Base-by-base conservation (phyloP, 73 alveolate species). In the Tetrahymena elliotti region DNA sequence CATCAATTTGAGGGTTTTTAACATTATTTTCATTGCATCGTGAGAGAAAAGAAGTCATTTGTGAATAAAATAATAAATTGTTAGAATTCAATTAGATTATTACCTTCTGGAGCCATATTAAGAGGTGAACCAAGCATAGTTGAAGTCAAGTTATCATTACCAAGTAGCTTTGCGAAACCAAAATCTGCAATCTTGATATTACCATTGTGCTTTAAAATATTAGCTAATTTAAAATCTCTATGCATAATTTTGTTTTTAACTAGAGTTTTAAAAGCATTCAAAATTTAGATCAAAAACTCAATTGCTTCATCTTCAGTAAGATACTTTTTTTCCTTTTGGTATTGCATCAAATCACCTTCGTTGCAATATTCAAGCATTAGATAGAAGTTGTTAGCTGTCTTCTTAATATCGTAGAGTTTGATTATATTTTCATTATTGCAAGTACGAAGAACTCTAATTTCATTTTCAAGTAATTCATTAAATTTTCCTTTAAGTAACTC, bases 361-460 rank as follows among this genome's bases (percentile, higher is more conserved):
- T 96, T 97, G 16, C 98, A 97, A 95, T 96, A 97, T 93, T 97
- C 99, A 96, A 97, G 95, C 31, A 97, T 97, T 33, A 97, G 94
- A 95, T 97, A 97, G 88, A 97, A 96, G 84, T 93, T 95, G 93
- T 95, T 96, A 37, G 97, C 97, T 83, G 98, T 97, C 96, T 97
- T 96, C 93, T 97, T 96, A 68, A 95, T 96, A 95, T 97, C 98
- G 95, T 97, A 97, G 88, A 97, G 95, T 92, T 94, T 97, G 52
- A 97, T 97, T 16, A 97, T 97, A 95, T 96, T 97, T 52, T 96
- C 98, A 96, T 97, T 97, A 53, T 54, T 52, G 83, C 97, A 95
- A 68, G 96, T 94, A 84, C 96, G 93, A 47, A 97, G 97, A 13
- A 97, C 98, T 38, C 93, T 94, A 36, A 97, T 97, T 94, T 97